phyloP scores from a whole-genome alignment of 176 grass and related monocot genomes.

The Pontederia paniculata region DNA sequence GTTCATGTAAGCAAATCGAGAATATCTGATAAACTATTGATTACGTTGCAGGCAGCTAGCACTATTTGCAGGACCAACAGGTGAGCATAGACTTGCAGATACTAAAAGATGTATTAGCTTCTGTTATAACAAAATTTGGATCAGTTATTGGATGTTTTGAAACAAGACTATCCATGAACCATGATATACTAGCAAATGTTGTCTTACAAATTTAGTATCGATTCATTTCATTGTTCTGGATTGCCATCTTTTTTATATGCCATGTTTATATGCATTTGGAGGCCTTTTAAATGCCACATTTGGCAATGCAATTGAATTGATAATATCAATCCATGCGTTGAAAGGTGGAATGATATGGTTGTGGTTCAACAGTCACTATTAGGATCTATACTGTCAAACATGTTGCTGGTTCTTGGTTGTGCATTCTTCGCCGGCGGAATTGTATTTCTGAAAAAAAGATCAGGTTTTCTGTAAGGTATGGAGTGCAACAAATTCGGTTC shows the following conservation, averaged over 20 bases:
- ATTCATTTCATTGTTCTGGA: not conserved
- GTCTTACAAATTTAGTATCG: too few relatives aligned
- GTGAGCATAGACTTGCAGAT: slow-evolving; percentile 9
- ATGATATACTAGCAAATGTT: too few relatives aligned
- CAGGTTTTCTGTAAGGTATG: slow-evolving; percentile 59
- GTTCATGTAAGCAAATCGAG: not conserved
- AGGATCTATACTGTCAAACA: slow-evolving; percentile 71
- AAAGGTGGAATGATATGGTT: slow-evolving; percentile 37
- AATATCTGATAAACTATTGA: slow-evolving; percentile 19
- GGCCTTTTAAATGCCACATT: slow-evolving; percentile 63
- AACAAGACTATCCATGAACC: too few relatives aligned
- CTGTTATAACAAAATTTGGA: too few relatives aligned
- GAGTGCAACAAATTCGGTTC: not conserved
- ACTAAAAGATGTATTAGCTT: too few relatives aligned
- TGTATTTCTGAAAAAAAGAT: slow-evolving; percentile 33
- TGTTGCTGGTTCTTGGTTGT: slow-evolving; percentile 60
- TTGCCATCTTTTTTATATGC: too few relatives aligned
- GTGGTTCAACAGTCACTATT: slow-evolving; percentile 69
- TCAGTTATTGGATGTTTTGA: too few relatives aligned
- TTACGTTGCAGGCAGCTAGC: slow-evolving; percentile 47
- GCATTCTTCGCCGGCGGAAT: slow-evolving; percentile 70
- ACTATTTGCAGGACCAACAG: slow-evolving; percentile 67
- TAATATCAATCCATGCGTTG: slow-evolving; percentile 68
- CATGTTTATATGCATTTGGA: slow-evolving; percentile 27
- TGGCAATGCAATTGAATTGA: slow-evolving; percentile 66